phyloP scores from a whole-genome alignment of 2,329 filamentous ascomycete genomes.

The Fulvia fulva region DNA sequence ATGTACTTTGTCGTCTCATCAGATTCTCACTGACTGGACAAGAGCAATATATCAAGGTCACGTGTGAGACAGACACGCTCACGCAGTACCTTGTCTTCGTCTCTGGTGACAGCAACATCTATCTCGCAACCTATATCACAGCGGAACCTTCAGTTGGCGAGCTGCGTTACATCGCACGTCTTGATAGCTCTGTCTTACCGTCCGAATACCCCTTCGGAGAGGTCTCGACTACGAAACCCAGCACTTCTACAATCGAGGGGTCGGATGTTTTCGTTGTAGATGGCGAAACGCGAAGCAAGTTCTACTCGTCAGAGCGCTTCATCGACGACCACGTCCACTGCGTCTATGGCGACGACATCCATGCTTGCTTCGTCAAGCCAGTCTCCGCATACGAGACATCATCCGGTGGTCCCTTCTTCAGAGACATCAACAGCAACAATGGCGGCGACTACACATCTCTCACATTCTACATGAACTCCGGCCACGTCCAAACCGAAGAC shows the following conservation, averaged over 20 bases:
- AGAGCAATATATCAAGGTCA: slow-evolving; percentile 18
- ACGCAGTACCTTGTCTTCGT: slow-evolving; percentile 14
- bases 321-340: slow-evolving; percentile 65
- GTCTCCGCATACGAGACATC: slow-evolving; percentile 55
- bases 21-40: not conserved
- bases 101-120: slow-evolving; percentile 13
- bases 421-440: slow-evolving; percentile 64
- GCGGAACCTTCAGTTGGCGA: slow-evolving; percentile 13
- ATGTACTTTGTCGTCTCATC: not conserved
- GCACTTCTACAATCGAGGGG: slow-evolving; percentile 53
- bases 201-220: slow-evolving; percentile 14
- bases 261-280: slow-evolving; percentile 52
- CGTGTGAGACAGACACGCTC: slow-evolving; percentile 10
- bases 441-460: slow-evolving; percentile 55
- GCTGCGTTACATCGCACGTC: slow-evolving; percentile 16
- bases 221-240: slow-evolving; percentile 48
- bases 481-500: slow-evolving; percentile 59
- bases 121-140: slow-evolving; percentile 19
- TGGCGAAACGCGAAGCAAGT: slow-evolving; percentile 64
- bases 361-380: slow-evolving; percentile 58
- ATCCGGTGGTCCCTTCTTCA: slow-evolving; percentile 61
- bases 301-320: slow-evolving; percentile 66
- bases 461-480: slow-evolving; percentile 67
- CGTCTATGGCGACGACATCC: slow-evolving; percentile 51
- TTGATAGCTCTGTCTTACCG: slow-evolving; percentile 11